Conservation (phyloP, 257 asterid species). For the Plectranthus barbatus region DNA sequence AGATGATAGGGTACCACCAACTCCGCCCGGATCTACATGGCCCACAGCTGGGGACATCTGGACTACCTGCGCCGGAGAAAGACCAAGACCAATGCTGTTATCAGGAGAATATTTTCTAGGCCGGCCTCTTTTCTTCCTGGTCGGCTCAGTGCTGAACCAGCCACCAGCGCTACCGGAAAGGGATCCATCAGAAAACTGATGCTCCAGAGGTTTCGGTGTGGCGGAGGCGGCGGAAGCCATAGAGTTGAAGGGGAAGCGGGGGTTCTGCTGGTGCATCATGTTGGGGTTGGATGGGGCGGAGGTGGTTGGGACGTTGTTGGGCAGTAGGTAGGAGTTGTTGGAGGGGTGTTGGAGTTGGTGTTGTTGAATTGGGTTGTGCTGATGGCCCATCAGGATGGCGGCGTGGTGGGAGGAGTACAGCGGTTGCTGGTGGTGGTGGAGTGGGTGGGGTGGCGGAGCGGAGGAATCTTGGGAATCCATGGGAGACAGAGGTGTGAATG, state of each 20-base stretch:
- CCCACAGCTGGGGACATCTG: slow-evolving; percentile 35
- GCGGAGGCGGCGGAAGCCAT: slow-evolving; percentile 20
- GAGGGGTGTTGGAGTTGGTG: slow-evolving; percentile 14
- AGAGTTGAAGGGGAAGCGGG: slow-evolving; percentile 53
- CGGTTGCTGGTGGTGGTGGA: slow-evolving; percentile 19
- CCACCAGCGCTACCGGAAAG: slow-evolving; percentile 39
- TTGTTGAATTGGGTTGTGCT: slow-evolving; percentile 28
- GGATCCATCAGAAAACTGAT: slow-evolving; percentile 42
- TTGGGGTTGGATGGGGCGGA: slow-evolving; percentile 22
- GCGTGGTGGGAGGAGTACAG: slow-evolving; percentile 26
- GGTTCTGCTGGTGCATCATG: slow-evolving; percentile 37
- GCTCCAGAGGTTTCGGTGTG: slow-evolving; percentile 34
- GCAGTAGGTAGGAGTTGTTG: slow-evolving; percentile 34
- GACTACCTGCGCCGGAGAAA: slow-evolving; percentile 49
- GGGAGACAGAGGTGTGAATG: too few relatives aligned
- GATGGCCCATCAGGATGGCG: slow-evolving; percentile 22
- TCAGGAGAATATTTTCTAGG: slow-evolving; percentile 86
- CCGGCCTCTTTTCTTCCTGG: slow-evolving; percentile 74
- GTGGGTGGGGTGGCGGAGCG: slow-evolving; percentile 22
- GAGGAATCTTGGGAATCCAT: slow-evolving; percentile 44
- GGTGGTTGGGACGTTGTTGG: slow-evolving; percentile 24
- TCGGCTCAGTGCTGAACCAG: slow-evolving; percentile 48
- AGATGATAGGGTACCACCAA: slow-evolving; percentile 22
- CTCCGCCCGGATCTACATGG: slow-evolving; percentile 29
- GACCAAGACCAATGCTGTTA: slow-evolving; percentile 63